Evolutionary conservation across 2,329 filamentous ascomycete genomes (phyloP).

Genomic region (Anisogramma anomala): DNA sequence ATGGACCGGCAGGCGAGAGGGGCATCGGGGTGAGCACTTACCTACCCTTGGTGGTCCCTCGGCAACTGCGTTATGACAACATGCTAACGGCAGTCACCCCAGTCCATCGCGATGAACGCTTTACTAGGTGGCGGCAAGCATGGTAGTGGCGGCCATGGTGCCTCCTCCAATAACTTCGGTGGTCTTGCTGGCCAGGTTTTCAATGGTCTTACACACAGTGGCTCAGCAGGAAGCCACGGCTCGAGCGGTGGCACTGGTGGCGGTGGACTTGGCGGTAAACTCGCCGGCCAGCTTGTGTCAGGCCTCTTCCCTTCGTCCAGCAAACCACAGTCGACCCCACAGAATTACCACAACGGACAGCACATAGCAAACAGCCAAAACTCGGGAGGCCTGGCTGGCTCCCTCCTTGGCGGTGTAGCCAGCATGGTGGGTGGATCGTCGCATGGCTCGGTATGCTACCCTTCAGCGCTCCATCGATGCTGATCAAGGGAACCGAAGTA

Average conservation of each 20-base stretch:
- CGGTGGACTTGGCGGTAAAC: constrained; percentile 36
- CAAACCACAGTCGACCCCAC: constrained; percentile 34
- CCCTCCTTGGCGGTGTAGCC: constrained; percentile 43
- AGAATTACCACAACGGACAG: constrained; percentile 40
- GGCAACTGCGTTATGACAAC: not conserved
- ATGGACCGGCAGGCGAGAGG: constrained; percentile 46
- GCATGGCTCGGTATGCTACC: constrained; percentile 26
- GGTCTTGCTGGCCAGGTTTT: constrained; percentile 38
- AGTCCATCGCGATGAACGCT: constrained; percentile 51
- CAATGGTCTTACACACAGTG: constrained; percentile 24
- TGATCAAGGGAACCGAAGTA: too few species aligned
- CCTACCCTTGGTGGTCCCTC: not conserved
- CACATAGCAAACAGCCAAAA: constrained; percentile 26
- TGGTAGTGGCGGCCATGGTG: constrained; percentile 25
- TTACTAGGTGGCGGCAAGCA: constrained; percentile 38
- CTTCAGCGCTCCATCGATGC: not conserved
- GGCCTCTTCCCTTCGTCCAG: constrained; percentile 39
- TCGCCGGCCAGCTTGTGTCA: constrained; percentile 45
- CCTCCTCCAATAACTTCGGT: constrained; percentile 32
- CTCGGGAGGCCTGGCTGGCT: constrained; percentile 35
- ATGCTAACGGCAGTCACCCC: constrained; percentile 11
- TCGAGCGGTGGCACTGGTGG: constrained; percentile 18
- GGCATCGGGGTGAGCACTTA: constrained; percentile 49
- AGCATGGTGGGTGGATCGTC: constrained; percentile 40
- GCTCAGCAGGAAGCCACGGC: constrained; percentile 20